Base-by-base conservation (phyloP, 768 basidiomycete species). In the Dentipellis fragilis region DNA sequence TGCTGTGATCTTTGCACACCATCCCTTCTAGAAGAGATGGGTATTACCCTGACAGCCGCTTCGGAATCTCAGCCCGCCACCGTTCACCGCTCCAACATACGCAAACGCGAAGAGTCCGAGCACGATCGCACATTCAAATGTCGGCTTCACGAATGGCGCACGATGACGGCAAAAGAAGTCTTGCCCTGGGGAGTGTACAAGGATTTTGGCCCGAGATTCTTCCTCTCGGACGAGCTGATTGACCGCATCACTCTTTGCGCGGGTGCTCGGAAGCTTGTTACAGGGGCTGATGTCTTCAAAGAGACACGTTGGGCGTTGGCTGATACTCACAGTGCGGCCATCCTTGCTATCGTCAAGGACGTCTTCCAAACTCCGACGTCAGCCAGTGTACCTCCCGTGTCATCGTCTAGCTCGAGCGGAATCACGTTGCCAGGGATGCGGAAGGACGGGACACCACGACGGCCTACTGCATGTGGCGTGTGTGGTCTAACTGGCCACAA, bases 1-100 rank as follows among this genome's bases (percentile, higher is more conserved):
- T 69, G 68, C 62, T 69, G 66, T 46, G 62, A 63, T 19, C 39
- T 69, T 22, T 65, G 65, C 52, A 53, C 56, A 35, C 65, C 65
- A 2, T 34, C 16, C 2, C 8, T 38, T 2, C 62, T 61, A 46
- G n/a, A 42, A 1, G 35, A 21, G 10, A 35, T 54, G 2, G 10
- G 36, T 29, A 14, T 48, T 39, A 19, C 12, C 14, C 50, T 35
- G 40, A n/a, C n/a, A 17, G 21, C 39, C 3, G 6, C 8, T n/a
- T 37, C 16, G 23, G 49, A 57, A 50, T 46, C 40, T 29, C n/a
- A 7, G 11, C 46, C 39, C 37, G 16, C n/a, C 14, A 23, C 22
- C 51, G 48, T n/a, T 22, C 7, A 54, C 36, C 34, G 57, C 4
- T 62, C 61, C 3, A 35, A 52, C 7, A 39, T 63, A 16, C 56